These are phyloP conservation scores for Fragosphaeria purpurea DNA, from an alignment of 2,329 filamentous ascomycete genomes.

Conservation along the genomic window DNA sequence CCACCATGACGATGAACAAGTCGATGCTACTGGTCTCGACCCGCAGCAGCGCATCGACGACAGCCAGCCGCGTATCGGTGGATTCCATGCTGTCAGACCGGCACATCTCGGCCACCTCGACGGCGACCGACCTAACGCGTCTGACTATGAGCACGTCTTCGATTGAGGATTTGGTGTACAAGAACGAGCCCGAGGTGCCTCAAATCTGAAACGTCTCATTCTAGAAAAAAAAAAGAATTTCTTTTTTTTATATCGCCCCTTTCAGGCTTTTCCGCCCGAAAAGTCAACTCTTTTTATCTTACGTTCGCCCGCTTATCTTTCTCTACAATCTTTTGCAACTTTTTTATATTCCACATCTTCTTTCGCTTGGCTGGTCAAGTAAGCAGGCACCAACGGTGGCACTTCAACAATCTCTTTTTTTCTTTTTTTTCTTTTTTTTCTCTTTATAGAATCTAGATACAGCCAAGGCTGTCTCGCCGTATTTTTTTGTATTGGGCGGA, in stretches of 20 bases:
- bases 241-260: not conserved
- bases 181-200: conserved; percentile 5
- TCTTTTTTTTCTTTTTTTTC: not conserved
- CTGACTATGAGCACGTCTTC: conserved; percentile 44
- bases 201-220: not conserved
- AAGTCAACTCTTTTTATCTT: not conserved
- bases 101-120: conserved; percentile 44
- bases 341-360: no score
- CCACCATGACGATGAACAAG: conserved; percentile 23
- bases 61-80: conserved; percentile 36
- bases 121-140: conserved; percentile 42
- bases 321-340: no score
- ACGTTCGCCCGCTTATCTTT: not conserved
- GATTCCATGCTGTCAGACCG: conserved; percentile 39
- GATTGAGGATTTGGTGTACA: conserved; percentile 20
- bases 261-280: not conserved
- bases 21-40: conserved; percentile 25
- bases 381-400: no score
- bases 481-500: no score
- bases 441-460: not conserved
- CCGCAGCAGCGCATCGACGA: conserved; percentile 47
- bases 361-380: no score
- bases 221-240: not conserved
- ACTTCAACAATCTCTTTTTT: not conserved
- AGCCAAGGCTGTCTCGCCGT: no score